Percentiles rank a stretch among this genome's conserved stretches.
Conservation (phyloP, 768 basidiomycete species). For the Panaeolus cyanescens region DNA sequence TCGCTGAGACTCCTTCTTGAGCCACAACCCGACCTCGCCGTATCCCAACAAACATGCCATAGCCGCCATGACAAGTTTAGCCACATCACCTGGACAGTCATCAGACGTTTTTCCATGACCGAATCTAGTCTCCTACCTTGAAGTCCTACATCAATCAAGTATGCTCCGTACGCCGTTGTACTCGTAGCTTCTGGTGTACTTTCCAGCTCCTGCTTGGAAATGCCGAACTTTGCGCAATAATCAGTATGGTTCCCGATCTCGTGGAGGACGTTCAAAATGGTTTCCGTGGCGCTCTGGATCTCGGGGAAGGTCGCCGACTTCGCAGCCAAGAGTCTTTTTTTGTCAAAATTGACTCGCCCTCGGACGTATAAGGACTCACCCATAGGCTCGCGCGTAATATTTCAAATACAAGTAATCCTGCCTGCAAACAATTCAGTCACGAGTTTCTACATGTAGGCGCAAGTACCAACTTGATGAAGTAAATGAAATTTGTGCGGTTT, state of each 20-base stretch:
- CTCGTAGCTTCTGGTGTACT: slow-evolving; percentile 64
- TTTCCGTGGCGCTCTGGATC: slow-evolving; percentile 64
- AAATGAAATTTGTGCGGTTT: slow-evolving; percentile 63
- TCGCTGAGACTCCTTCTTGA: slow-evolving; percentile 56
- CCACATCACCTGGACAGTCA: slow-evolving; percentile 57
- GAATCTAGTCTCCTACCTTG: slow-evolving; percentile 44
- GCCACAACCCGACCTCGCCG: slow-evolving; percentile 88
- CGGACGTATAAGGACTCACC: slow-evolving; percentile 37
- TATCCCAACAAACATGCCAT: slow-evolving; percentile 89
- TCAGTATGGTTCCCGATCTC: slow-evolving; percentile 75
- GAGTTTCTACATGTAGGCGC: neutral
- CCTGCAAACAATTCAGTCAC: slow-evolving; percentile 32
- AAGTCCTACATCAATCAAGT: slow-evolving; percentile 77
- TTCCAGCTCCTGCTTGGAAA: slow-evolving; percentile 61
- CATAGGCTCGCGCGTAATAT: slow-evolving; percentile 85
- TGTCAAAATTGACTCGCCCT: neutral
- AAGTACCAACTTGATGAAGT: slow-evolving; percentile 73
- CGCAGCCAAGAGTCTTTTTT: slow-evolving; percentile 68
- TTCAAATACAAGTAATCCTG: slow-evolving; percentile 83
- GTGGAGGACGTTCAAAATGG: slow-evolving; percentile 60
- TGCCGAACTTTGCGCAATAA: slow-evolving; percentile 73
- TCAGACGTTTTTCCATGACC: neutral
- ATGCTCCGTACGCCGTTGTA: slow-evolving; percentile 87
- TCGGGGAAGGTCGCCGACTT: slow-evolving; percentile 69
- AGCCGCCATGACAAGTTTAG: slow-evolving; percentile 76